Percentiles rank a stretch among this genome's conserved stretches.
These are phyloP conservation scores for Wallacemonas collosoma DNA, from an alignment of 208 protist species.

Conservation along the genomic window DNA sequence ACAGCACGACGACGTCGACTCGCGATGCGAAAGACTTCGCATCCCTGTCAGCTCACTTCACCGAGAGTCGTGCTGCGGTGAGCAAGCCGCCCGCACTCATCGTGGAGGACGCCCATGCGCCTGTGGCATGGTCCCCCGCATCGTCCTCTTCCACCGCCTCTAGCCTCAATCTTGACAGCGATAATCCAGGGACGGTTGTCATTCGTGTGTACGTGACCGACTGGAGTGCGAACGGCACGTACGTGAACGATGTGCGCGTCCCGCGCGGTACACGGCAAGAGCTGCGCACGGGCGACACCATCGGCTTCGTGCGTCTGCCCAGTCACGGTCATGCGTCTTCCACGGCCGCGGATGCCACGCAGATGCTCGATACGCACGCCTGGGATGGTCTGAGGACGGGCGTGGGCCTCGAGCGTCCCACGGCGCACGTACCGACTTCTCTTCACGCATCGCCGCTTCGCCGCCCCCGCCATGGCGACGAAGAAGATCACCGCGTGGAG, in stretches of 20 bases:
- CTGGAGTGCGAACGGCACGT: conserved; percentile 76
- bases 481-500: not conserved
- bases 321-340: not conserved
- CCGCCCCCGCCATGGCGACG: not conserved
- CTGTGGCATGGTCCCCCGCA: not conserved
- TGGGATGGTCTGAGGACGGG: no score
- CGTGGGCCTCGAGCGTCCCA: not conserved
- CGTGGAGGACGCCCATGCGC: no score
- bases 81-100: no score
- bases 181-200: not conserved
- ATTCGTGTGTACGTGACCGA: conserved; percentile 56
- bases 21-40: not conserved
- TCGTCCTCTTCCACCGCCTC: conserved; percentile 4
- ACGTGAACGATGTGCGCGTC: conserved; percentile 69
- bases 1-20: not conserved
- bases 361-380: not conserved
- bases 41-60: no score
- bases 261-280: conserved; percentile 41
- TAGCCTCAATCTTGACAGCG: not conserved
- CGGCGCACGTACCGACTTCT: not conserved
- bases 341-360: not conserved
- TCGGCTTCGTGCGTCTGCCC: conserved; percentile 54
- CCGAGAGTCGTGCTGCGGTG: no score
- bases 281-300: conserved; percentile 63
- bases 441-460: not conserved